These are phyloP conservation scores for Colletotrichum sp. DNA, from an alignment of 2,329 filamentous ascomycete species.

Conservation along the genomic window DNA sequence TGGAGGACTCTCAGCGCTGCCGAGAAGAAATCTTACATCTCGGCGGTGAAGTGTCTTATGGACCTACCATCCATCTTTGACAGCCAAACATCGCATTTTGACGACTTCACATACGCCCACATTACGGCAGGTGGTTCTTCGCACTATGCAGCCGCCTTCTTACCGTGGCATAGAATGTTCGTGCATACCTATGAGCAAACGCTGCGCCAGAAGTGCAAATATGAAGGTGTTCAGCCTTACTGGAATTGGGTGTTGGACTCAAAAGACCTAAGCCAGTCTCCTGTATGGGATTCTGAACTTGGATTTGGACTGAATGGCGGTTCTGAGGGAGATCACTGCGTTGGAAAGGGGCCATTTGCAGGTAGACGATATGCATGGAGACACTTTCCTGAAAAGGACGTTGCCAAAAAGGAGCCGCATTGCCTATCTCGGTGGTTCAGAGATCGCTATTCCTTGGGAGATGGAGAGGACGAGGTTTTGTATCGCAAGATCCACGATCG, in stretches of 20 bases:
- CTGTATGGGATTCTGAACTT: background rate
- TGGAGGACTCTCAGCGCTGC: background rate
- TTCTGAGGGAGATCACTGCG: background rate
- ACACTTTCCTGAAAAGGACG: background rate
- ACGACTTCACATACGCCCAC: background rate
- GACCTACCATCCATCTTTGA: background rate
- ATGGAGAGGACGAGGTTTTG: background rate
- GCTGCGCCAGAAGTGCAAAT: slow-evolving; percentile 34
- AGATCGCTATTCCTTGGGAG: background rate
- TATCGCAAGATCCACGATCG: background rate
- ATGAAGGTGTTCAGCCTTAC: slow-evolving; percentile 45
- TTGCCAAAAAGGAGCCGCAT: background rate
- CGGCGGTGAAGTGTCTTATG: background rate
- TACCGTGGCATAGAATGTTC: slow-evolving; percentile 35
- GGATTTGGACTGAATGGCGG: background rate
- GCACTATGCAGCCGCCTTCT: slow-evolving; percentile 21
- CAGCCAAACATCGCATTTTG: background rate
- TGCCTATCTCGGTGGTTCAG: background rate
- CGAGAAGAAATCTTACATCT: background rate
- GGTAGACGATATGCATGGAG: background rate
- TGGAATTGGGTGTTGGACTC: slow-evolving; percentile 47
- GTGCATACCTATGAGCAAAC: slow-evolving; percentile 34
- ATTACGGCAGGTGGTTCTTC: background rate
- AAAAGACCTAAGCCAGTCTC: background rate
- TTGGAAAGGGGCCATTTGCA: background rate